A percentile compares a stretch with the other conserved stretches of the same genome.
Conservation (phyloP, 371 early-diverging fungal species). For the Syncephalis plumigaleata region DNA sequence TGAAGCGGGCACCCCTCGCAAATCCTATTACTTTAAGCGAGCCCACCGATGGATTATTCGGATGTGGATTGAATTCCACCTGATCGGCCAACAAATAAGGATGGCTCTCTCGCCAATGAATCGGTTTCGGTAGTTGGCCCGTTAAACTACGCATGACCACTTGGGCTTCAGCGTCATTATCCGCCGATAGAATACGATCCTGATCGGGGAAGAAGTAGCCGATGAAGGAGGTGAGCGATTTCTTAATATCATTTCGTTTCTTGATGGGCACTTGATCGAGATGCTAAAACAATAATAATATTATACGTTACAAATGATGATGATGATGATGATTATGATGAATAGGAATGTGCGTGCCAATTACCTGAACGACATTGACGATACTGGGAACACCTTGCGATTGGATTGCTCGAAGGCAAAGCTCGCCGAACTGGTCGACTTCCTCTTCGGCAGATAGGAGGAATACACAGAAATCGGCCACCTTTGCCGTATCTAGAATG, state of each 20-base stretch:
- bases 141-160: conserved; percentile 45
- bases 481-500: conserved; percentile 76
- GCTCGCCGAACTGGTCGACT: conserved; percentile 83
- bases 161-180: conserved; percentile 28
- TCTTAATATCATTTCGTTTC: conserved; percentile 50
- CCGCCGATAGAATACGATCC: conserved; percentile 42
- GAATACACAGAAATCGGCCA: conserved; percentile 77
- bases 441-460: conserved; percentile 77
- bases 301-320: too few species aligned
- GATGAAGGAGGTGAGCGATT: conserved; percentile 66
- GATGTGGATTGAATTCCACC: conserved; percentile 32
- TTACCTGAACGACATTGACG: conserved; percentile 45
- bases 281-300: too few species aligned
- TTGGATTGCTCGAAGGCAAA: conserved; percentile 58
- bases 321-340: background rate
- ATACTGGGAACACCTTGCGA: conserved; percentile 71
- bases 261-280: conserved; percentile 42
- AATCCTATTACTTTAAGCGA: conserved; percentile 68
- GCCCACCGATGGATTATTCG: conserved; percentile 25
- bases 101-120: conserved; percentile 77
- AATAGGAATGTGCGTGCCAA: conserved; percentile 2
- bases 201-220: conserved; percentile 75
- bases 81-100: conserved; percentile 73
- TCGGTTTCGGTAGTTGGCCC: conserved; percentile 50
- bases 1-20: conserved; percentile 57